Evolutionary conservation across 2,329 filamentous ascomycete species (phyloP).

Genomic region (Cladophialophora carrionii): DNA sequence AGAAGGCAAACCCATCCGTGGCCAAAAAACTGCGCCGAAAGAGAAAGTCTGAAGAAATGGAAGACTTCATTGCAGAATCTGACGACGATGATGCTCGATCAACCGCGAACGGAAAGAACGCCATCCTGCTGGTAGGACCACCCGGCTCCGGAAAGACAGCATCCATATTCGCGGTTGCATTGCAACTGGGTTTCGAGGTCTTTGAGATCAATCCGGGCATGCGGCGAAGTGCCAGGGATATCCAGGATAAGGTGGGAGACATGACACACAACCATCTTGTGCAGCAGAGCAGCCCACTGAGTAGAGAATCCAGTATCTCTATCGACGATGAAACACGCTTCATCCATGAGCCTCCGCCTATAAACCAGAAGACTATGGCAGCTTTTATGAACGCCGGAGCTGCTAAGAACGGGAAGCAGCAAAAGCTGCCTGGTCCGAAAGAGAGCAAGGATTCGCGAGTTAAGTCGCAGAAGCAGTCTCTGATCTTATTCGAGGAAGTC

Average conservation of each 20-base stretch:
- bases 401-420: constrained; percentile 33
- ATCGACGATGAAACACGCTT: constrained; percentile 11
- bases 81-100: constrained; percentile 78
- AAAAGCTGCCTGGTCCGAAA: constrained; percentile 33
- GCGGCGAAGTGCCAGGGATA: constrained; percentile 82
- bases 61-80: constrained; percentile 78
- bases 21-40: constrained; percentile 63
- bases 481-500: constrained; percentile 92
- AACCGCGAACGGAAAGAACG: constrained; percentile 58
- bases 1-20: constrained; percentile 38
- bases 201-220: constrained; percentile 91
- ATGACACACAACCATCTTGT: constrained; percentile 97
- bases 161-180: constrained; percentile 85
- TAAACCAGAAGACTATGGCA: constrained; percentile 39
- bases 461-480: constrained; percentile 78
- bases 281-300: constrained; percentile 44
- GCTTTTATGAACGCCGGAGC: constrained; percentile 19
- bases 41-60: constrained; percentile 67
- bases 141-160: constrained; percentile 92
- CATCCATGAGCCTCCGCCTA: constrained; percentile 35
- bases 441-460: constrained; percentile 22
- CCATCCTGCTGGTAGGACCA: constrained; percentile 85
- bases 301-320: constrained; percentile 33
- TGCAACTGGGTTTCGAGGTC: constrained; percentile 87
- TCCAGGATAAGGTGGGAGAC: constrained; percentile 88